Base-by-base conservation (phyloP, 2,329 filamentous ascomycete genomes). In the Seiridium cupressi region DNA sequence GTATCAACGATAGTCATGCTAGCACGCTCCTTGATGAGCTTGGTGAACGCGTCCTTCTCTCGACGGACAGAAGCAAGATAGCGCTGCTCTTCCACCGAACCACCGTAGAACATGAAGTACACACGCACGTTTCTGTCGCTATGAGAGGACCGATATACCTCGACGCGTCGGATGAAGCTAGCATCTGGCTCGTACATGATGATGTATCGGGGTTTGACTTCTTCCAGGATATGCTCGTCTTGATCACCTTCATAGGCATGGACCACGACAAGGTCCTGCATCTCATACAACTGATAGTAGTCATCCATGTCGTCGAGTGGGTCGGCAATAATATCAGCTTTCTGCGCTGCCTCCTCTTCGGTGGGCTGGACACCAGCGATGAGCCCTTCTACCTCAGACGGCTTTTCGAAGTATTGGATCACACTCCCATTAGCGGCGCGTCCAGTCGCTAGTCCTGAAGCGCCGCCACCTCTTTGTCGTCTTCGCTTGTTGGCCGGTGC, bases 131-230 rank as follows among this genome's bases (percentile, higher is more conserved):
- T 93, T 42, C 93, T 84, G 72, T 94, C 92, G 60, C 89, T 90
- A 76, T 99, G 95, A 8, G 93, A 97, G 57, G 93, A 97, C 44
- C 95, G 88, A 76, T 98, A 99, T 2, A 98, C 93, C 73, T 99
- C 95, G 26, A 99, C 90, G 44, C 94, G 84, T 11, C 95, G 88
- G 69, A 98, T 97, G 73, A 99, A 99, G 3, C 94, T 89, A 3
- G 94, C 88, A 65, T 98, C 93, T 1, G 95, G 94, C 72, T 98
- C 95, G 74, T 97, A 99, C 95, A 99, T 98, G 77, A 99, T 90
- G 61, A 99, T 92, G 74, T 97, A 97, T 62, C 91, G 88, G 40
- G 95, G 95, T 70, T 91, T 93, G 60, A 95, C 83, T 75, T 99
- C 95, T 73, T 99, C 94, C 1, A 99, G 84, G n/a, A 98, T 84